Evolutionary conservation across 495 filamentous ascomycete species (phyloP).

Genomic region (Daldinia decipiens): DNA sequence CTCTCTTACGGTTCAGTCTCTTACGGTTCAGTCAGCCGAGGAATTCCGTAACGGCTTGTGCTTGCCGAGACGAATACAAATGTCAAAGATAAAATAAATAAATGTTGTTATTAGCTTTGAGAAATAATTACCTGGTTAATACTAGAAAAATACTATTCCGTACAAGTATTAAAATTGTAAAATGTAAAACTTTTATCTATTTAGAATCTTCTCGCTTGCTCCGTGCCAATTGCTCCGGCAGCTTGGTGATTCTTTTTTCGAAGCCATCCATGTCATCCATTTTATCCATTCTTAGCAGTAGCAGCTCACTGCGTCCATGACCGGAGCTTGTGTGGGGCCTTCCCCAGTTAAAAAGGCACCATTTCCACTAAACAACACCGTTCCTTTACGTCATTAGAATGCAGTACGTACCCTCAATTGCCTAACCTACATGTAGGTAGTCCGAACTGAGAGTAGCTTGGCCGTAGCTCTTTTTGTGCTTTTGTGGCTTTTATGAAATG

Average conservation of each 20-base stretch:
- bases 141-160: too few relatives aligned
- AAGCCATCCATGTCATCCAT: conserved; percentile 32
- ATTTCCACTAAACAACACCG: conserved; percentile 17
- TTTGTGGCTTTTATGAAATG: conserved; percentile 4
- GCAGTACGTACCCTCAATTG: background rate
- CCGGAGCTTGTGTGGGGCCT: conserved; percentile 41
- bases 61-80: background rate
- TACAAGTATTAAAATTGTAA: background rate
- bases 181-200: too few relatives aligned
- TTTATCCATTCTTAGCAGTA: conserved; percentile 10
- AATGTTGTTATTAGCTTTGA: too few relatives aligned
- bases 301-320: background rate
- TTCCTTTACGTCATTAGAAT: conserved; percentile 32
- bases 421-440: background rate
- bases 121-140: background rate
- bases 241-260: conserved; percentile 13
- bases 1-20: background rate
- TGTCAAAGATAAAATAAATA: background rate
- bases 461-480: conserved; percentile 21
- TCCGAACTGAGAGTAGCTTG: background rate
- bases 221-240: conserved; percentile 15
- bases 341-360: conserved; percentile 26
- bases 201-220: conserved; percentile 25
- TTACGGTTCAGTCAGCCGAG: background rate
- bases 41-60: background rate